Evolutionary conservation across 139 green algal species (phyloP).

Genomic region (Pleodorina starrii): DNA sequence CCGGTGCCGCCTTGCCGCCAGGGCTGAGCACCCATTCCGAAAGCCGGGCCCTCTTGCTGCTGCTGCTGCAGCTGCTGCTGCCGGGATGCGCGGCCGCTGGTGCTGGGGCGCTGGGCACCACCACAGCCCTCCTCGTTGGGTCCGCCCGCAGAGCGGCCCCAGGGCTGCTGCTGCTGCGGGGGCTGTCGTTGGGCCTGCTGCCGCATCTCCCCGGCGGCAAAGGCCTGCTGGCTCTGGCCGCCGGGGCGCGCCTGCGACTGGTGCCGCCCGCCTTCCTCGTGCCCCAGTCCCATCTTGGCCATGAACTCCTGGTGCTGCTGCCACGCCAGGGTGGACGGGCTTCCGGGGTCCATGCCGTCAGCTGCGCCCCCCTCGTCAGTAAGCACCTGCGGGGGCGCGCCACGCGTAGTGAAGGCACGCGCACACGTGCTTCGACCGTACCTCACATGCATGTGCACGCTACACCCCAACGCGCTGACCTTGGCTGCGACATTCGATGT

Average conservation of each 20-base stretch:
- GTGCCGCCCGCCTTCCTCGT: neutral
- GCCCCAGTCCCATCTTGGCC: constrained; percentile 9
- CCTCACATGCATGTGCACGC: too few species aligned
- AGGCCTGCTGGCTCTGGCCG: neutral
- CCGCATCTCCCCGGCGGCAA: neutral
- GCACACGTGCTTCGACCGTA: too few species aligned
- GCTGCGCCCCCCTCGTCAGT: neutral
- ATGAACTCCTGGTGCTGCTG: constrained; percentile 45
- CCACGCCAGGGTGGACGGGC: constrained; percentile 24
- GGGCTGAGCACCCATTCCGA: too few species aligned
- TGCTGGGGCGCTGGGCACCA: neutral
- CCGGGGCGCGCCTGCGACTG: neutral
- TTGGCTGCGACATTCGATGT: too few species aligned
- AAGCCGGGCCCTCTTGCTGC: neutral
- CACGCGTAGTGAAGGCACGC: too few species aligned
- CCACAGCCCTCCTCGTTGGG: neutral
- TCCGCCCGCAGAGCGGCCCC: neutral
- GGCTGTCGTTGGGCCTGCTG: neutral
- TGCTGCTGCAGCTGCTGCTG: neutral
- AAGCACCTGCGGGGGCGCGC: neutral
- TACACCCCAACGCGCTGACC: too few species aligned
- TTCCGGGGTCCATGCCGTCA: neutral
- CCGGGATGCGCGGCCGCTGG: neutral
- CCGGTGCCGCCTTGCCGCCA: too few species aligned
- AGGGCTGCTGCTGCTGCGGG: neutral